Percentiles rank a stretch among this genome's conserved stretches.
Evolutionary conservation across 129 eudicot genomes (phyloP).

Genomic region (Glebionis coronaria): DNA sequence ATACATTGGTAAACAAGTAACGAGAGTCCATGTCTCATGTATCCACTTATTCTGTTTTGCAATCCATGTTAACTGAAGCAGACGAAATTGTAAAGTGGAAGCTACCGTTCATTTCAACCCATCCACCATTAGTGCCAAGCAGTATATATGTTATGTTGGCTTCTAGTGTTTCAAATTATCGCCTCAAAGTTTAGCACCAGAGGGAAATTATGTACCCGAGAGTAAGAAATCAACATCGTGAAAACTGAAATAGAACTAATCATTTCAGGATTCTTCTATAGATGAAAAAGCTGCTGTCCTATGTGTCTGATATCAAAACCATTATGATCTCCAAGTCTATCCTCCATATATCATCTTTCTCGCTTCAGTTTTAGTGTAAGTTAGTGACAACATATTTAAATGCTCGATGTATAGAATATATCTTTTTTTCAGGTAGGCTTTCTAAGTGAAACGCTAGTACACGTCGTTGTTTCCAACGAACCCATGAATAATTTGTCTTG

Average conservation of each 20-base stretch:
- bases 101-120: constrained; percentile 71
- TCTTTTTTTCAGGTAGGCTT: constrained; percentile 40
- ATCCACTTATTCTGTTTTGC: constrained; percentile 41
- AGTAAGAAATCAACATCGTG: constrained; percentile 61
- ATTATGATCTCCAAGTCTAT: constrained; percentile 67
- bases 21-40: constrained; percentile 43
- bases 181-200: constrained; percentile 71
- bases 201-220: constrained; percentile 70
- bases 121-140: constrained; percentile 35
- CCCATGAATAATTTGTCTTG: no score
- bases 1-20: constrained; percentile 40
- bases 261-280: constrained; percentile 39
- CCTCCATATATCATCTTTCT: constrained; percentile 51
- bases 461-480: no score
- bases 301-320: constrained; percentile 67
- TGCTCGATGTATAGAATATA: constrained; percentile 55
- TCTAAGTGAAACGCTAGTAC: no score
- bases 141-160: constrained; percentile 25
- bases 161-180: constrained; percentile 27
- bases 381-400: constrained; percentile 27
- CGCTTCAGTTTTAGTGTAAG: constrained; percentile 23
- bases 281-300: constrained; percentile 48
- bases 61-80: constrained; percentile 62
- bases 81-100: constrained; percentile 54
- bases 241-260: constrained; percentile 47